Percentiles rank a stretch among this genome's conserved stretches.
phyloP scores from a whole-genome alignment of 495 filamentous ascomycete genomes.

The Darksidea phi region DNA sequence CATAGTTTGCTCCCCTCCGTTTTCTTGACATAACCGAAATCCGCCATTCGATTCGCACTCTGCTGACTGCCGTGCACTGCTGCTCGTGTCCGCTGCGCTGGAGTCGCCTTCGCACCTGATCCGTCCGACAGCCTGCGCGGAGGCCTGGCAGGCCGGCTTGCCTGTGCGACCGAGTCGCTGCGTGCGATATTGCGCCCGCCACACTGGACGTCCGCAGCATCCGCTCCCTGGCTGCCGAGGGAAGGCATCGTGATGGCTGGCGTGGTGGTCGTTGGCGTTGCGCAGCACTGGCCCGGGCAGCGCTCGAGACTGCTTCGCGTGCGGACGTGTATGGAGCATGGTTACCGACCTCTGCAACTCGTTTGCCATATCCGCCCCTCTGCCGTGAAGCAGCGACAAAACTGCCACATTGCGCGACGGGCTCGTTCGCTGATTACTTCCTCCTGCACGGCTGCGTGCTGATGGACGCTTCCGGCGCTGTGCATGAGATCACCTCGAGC shows the following conservation, averaged over 20 bases:
- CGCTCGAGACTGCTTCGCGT: too few relatives aligned
- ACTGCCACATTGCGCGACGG: too few relatives aligned
- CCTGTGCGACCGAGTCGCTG: not conserved
- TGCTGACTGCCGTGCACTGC: not conserved
- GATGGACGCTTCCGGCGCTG: not conserved
- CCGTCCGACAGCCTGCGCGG: slow-evolving; percentile 5
- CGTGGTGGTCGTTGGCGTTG: too few relatives aligned
- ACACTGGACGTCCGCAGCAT: slow-evolving; percentile 19
- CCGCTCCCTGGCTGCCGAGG: not conserved
- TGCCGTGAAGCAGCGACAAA: too few relatives aligned
- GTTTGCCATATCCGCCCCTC: too few relatives aligned
- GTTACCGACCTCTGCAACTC: too few relatives aligned
- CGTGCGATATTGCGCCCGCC: slow-evolving; percentile 13
- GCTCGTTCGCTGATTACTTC: too few relatives aligned
- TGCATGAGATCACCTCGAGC: slow-evolving; percentile 13
- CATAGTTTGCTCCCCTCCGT: slow-evolving; percentile 1
- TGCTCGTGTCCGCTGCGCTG: not conserved
- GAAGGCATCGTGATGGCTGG: not conserved
- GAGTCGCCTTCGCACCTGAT: too few relatives aligned
- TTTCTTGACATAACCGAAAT: slow-evolving; percentile 15
- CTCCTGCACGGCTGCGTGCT: not conserved
- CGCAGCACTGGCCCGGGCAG: not conserved
- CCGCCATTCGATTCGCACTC: too few relatives aligned
- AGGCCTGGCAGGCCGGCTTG: slow-evolving; percentile 3
- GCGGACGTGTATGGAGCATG: too few relatives aligned